Conservation (phyloP, 1,284 basidiomycete species). For the Tylopilus orsonianus region DNA sequence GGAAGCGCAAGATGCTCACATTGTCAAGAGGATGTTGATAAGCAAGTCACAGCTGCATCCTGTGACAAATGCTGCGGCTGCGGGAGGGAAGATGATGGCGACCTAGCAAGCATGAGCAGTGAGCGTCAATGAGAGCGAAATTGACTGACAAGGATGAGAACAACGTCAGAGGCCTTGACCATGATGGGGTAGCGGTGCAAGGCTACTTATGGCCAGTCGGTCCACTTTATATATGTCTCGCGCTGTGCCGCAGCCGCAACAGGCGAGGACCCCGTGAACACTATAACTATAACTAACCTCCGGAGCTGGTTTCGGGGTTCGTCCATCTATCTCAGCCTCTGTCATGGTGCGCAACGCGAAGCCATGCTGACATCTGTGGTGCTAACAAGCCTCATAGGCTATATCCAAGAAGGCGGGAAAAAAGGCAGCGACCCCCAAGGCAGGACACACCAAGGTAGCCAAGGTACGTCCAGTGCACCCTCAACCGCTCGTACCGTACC, state of each 20-base stretch:
- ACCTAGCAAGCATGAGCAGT: conserved; percentile 43
- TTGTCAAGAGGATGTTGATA: conserved; percentile 71
- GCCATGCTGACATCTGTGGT: neutral
- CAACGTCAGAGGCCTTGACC: conserved; percentile 34
- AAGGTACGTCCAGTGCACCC: conserved; percentile 50
- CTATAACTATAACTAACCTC: too few relatives aligned
- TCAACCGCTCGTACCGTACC: conserved; percentile 3
- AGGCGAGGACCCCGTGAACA: conserved; percentile 19
- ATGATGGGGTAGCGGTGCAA: conserved; percentile 14
- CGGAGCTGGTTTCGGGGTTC: conserved; percentile 17
- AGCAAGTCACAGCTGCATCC: conserved; percentile 73
- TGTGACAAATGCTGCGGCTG: conserved; percentile 62
- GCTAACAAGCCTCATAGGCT: conserved; percentile 50
- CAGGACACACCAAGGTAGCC: conserved; percentile 64
- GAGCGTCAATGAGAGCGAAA: neutral
- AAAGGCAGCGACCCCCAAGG: conserved; percentile 71
- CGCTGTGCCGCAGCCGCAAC: conserved; percentile 13
- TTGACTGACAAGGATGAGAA: conserved; percentile 39
- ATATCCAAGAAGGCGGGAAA: conserved; percentile 91
- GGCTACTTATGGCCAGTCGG: too few relatives aligned
- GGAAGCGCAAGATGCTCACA: conserved; percentile 43
- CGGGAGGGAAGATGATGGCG: conserved; percentile 68
- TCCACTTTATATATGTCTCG: neutral
- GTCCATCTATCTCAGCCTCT: conserved; percentile 3
- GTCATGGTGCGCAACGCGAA: conserved; percentile 23